These are phyloP conservation scores for Fusarium albidum DNA, from an alignment of 2,329 filamentous ascomycete genomes.

Conservation along the genomic window DNA sequence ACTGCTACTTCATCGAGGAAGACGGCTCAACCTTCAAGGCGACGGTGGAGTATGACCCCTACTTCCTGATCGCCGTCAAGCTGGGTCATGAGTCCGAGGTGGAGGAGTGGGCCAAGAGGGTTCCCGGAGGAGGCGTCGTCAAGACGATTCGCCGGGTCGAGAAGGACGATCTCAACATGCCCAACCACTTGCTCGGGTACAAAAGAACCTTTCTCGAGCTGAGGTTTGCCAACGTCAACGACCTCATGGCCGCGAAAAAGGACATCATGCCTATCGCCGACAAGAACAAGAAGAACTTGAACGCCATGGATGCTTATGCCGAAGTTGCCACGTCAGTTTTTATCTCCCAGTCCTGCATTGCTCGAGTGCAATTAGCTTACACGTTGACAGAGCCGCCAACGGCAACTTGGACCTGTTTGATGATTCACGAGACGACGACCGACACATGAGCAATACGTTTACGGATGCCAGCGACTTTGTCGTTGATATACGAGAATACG, in stretches of 20 bases:
- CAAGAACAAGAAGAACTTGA: conserved; percentile 95
- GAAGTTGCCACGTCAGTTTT: conserved; percentile 84
- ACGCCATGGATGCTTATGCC: conserved; percentile 97
- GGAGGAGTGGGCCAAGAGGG: conserved; percentile 89
- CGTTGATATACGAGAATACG: conserved; percentile 98
- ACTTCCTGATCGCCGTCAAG: conserved; percentile 92
- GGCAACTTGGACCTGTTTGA: conserved; percentile 96
- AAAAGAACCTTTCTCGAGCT: conserved; percentile 87
- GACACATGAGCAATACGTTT: conserved; percentile 77
- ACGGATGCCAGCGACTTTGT: conserved; percentile 95
- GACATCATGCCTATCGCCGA: conserved; percentile 91
- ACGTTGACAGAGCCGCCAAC: conserved; percentile 63
- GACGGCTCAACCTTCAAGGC: conserved; percentile 93
- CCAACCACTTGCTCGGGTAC: conserved; percentile 94
- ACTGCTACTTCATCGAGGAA: conserved; percentile 96
- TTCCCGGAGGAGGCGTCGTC: conserved; percentile 81
- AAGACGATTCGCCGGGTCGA: conserved; percentile 81
- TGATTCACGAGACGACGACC: conserved; percentile 80
- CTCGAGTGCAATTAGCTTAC: conserved; percentile 24
- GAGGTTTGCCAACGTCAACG: conserved; percentile 84
- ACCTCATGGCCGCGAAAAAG: conserved; percentile 84
- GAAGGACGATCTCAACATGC: conserved; percentile 94
- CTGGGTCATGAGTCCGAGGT: conserved; percentile 90
- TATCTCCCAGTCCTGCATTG: background rate
- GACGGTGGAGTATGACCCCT: conserved; percentile 94